These are phyloP conservation scores for Atalantia buxifolia DNA, from an alignment of 345 rosid genomes.

Conservation along the genomic window DNA sequence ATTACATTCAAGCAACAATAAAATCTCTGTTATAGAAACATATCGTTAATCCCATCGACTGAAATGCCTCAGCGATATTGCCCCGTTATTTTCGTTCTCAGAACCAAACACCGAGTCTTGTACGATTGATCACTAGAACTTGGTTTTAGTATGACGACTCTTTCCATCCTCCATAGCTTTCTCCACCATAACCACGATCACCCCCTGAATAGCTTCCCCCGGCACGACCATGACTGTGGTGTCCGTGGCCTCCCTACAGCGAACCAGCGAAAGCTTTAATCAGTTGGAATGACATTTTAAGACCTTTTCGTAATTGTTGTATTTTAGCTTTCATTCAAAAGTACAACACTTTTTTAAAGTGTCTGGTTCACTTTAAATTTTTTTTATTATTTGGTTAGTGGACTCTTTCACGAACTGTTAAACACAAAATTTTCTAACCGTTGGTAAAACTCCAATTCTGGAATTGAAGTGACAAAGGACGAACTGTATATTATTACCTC, in stretches of 20 bases:
- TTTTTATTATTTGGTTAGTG: no score
- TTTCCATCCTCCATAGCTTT: slow-evolving; percentile 65
- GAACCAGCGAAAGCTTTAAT: neutral
- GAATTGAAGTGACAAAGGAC: neutral
- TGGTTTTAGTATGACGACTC: slow-evolving; percentile 30
- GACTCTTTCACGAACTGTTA: no score
- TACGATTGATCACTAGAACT: neutral
- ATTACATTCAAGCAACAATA: neutral
- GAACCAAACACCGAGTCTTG: neutral
- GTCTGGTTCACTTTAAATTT: no score
- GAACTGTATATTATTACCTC: slow-evolving; percentile 36
- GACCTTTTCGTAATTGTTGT: no score
- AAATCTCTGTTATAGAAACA: neutral
- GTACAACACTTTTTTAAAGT: no score
- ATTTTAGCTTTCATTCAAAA: no score
- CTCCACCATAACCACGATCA: slow-evolving; percentile 1
- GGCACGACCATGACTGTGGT: slow-evolving; percentile 25
- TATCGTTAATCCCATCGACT: neutral
- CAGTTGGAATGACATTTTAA: no score
- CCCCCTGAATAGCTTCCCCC: slow-evolving; percentile 3
- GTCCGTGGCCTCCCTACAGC: slow-evolving; percentile 21
- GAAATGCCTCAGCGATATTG: neutral
- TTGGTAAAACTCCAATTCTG: no score
- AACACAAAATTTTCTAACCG: no score
- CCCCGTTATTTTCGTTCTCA: neutral